phyloP scores from a whole-genome alignment of 2,329 filamentous ascomycete genomes.

The Ophiosphaerella narmari region DNA sequence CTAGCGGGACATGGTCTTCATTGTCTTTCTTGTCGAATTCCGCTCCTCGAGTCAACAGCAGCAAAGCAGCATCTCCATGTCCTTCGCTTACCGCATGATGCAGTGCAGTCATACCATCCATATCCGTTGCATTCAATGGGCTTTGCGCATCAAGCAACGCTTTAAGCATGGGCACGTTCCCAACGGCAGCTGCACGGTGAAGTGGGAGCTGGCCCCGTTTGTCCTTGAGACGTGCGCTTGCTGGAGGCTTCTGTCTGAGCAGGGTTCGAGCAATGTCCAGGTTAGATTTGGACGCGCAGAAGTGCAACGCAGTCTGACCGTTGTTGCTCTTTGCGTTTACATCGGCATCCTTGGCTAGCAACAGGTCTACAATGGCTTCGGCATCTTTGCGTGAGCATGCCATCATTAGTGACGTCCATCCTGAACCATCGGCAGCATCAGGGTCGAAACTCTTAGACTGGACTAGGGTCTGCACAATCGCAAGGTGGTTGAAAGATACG shows the following conservation, averaged over 20 bases:
- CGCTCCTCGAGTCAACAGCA: constrained; percentile 81
- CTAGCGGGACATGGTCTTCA: constrained; percentile 73
- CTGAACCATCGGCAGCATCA: constrained; percentile 78
- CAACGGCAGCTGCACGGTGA: constrained; percentile 88
- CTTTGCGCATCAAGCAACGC: constrained; percentile 78
- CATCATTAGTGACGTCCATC: constrained; percentile 87
- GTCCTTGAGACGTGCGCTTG: constrained; percentile 80
- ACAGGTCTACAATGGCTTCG: constrained; percentile 68
- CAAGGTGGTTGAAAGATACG: constrained; percentile 76
- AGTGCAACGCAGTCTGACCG: constrained; percentile 85
- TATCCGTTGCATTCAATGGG: constrained; percentile 82
- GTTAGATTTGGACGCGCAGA: constrained; percentile 87
- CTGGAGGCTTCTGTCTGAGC: constrained; percentile 66
- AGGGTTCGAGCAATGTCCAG: constrained; percentile 79
- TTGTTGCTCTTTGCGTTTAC: constrained; percentile 73
- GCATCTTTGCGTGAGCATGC: constrained; percentile 74
- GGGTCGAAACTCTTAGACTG: constrained; percentile 77
- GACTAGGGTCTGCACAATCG: constrained; percentile 74
- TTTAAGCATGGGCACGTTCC: constrained; percentile 84
- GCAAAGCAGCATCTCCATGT: constrained; percentile 78
- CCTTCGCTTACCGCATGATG: constrained; percentile 83
- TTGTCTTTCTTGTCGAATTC: constrained; percentile 77
- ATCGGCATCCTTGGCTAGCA: constrained; percentile 72
- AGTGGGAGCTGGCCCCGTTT: constrained; percentile 86
- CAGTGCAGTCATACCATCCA: constrained; percentile 81